A percentile compares a stretch with the other conserved stretches of the same genome.
These are phyloP conservation scores for Fusarium agapanthi DNA, from an alignment of 2,329 filamentous ascomycete genomes.

Conservation along the genomic window DNA sequence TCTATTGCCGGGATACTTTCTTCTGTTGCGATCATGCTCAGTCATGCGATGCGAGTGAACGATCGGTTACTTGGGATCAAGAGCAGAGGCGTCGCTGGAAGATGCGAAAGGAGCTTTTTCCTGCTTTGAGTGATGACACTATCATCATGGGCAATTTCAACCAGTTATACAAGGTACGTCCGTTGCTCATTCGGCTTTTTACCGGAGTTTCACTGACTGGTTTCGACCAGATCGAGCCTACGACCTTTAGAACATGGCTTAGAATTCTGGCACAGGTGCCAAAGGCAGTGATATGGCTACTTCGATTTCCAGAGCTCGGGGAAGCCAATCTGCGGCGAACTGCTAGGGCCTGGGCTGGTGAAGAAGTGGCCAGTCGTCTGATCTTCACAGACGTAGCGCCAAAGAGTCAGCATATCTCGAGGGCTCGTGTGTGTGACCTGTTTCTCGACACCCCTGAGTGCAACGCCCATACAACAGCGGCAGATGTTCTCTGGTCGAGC, in stretches of 20 bases:
- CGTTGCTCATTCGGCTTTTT: background rate
- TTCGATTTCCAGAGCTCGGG: conserved; percentile 95
- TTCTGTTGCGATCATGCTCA: conserved; percentile 98
- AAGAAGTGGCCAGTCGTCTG: conserved; percentile 85
- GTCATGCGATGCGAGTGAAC: conserved; percentile 78
- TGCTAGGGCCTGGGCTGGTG: conserved; percentile 83
- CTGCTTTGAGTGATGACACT: conserved; percentile 78
- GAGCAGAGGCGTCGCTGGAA: conserved; percentile 85
- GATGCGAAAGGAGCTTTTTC: conserved; percentile 94
- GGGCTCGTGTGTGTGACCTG: conserved; percentile 89
- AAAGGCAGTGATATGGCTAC: conserved; percentile 90
- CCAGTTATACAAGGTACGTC: conserved; percentile 91
- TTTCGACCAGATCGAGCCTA: conserved; percentile 83
- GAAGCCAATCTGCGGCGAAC: conserved; percentile 85
- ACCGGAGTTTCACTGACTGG: conserved; percentile 1
- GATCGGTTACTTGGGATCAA: conserved; percentile 78
- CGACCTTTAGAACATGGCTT: conserved; percentile 94
- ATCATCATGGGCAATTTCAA: conserved; percentile 99
- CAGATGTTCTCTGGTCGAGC: conserved; percentile 95
- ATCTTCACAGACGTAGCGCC: conserved; percentile 97
- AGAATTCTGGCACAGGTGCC: conserved; percentile 87
- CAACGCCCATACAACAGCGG: conserved; percentile 97
- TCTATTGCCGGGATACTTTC: conserved; percentile 93
- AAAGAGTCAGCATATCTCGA: conserved; percentile 91
- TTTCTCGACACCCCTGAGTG: conserved; percentile 98